phyloP scores from a whole-genome alignment of 1,139 yeast genomes.

The Dujonia santamariae region DNA sequence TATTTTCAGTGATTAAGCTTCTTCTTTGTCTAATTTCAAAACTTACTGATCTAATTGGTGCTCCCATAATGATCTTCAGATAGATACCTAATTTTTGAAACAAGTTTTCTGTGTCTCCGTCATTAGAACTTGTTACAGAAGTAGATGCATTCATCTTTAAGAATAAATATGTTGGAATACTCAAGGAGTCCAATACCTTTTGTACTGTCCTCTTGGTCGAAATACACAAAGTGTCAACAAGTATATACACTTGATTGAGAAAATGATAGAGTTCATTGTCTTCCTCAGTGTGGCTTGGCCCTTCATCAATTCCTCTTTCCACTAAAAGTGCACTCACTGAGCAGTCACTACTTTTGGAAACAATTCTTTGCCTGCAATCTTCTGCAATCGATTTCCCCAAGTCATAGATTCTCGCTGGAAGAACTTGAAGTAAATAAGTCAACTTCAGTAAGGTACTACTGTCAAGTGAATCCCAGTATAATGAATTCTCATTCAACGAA shows the following conservation, averaged over 20 bases:
- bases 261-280: slow-evolving; percentile 5
- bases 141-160: slow-evolving; percentile 2
- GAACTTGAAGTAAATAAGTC: slow-evolving; percentile 32
- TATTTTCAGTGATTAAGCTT: slow-evolving; percentile 15
- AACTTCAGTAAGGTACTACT: slow-evolving; percentile 24
- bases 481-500: slow-evolving; percentile 29
- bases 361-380: slow-evolving; percentile 7
- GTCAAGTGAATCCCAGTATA: slow-evolving; percentile 34
- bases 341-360: background rate
- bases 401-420: slow-evolving; percentile 23
- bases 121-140: background rate
- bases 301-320: background rate
- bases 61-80: slow-evolving; percentile 21
- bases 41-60: slow-evolving; percentile 28
- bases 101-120: background rate
- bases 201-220: slow-evolving; percentile 1
- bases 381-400: slow-evolving; percentile 13
- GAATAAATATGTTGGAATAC: slow-evolving; percentile 6
- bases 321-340: background rate
- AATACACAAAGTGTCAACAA: background rate
- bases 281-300: slow-evolving; percentile 6
- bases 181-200: slow-evolving; percentile 5
- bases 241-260: background rate
- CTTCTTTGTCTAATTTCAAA: slow-evolving; percentile 22
- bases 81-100: slow-evolving; percentile 10